phyloP scores from a whole-genome alignment of 2,329 filamentous ascomycete species.

The Trichoderma koningii region DNA sequence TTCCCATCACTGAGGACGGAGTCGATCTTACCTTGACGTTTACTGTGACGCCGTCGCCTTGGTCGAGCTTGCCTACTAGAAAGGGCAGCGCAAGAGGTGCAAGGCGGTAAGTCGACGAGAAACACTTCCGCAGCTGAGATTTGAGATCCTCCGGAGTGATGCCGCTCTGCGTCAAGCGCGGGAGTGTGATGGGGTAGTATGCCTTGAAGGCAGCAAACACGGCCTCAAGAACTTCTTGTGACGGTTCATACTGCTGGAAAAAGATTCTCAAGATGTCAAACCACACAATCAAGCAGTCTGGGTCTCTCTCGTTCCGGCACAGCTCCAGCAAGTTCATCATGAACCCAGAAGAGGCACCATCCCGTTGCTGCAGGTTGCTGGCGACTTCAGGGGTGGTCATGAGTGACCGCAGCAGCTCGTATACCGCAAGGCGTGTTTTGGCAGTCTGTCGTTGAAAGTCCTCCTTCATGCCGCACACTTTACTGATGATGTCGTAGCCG shows the following conservation, averaged over 20 bases:
- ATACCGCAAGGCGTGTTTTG: slow-evolving; percentile 55
- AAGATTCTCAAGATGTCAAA: slow-evolving; percentile 54
- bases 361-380: slow-evolving; percentile 48
- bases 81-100: slow-evolving; percentile 54
- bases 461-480: slow-evolving; percentile 55
- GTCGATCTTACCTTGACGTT: slow-evolving; percentile 54
- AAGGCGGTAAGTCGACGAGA: slow-evolving; percentile 52
- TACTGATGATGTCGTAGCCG: slow-evolving; percentile 52
- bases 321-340: slow-evolving; percentile 53
- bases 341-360: slow-evolving; percentile 50
- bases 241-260: slow-evolving; percentile 47
- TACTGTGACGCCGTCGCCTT: slow-evolving; percentile 59
- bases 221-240: slow-evolving; percentile 50
- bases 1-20: too few relatives aligned
- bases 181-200: slow-evolving; percentile 62
- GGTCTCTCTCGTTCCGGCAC: slow-evolving; percentile 58
- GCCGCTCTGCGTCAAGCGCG: slow-evolving; percentile 52
- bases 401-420: slow-evolving; percentile 50
- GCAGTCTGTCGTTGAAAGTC: slow-evolving; percentile 58
- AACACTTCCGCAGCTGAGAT: slow-evolving; percentile 54
- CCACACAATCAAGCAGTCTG: slow-evolving; percentile 59
- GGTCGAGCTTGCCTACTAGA: slow-evolving; percentile 59
- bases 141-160: slow-evolving; percentile 62
- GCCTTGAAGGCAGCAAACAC: slow-evolving; percentile 59
- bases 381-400: slow-evolving; percentile 47